Evolutionary conservation across 2,329 filamentous ascomycete species (phyloP).

Genomic region (Hirsutella rhossiliensis): DNA sequence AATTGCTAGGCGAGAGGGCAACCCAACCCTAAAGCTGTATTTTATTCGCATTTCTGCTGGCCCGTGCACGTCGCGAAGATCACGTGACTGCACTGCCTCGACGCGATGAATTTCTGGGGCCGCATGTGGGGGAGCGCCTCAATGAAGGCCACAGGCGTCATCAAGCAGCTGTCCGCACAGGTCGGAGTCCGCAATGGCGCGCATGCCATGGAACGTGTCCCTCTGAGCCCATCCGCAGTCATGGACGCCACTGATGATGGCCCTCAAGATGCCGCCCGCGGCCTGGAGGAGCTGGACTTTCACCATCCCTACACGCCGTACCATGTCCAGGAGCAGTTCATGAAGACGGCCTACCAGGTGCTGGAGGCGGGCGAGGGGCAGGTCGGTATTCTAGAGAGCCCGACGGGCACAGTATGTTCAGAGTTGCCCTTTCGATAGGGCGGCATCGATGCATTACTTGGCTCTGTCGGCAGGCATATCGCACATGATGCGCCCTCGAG

Average conservation of each 20-base stretch:
- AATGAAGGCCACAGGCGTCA: no score
- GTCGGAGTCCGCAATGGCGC: background rate
- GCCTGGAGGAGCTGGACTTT: constrained; percentile 43
- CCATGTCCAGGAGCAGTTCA: constrained; percentile 77
- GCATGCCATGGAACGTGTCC: background rate
- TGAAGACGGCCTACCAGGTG: constrained; percentile 70
- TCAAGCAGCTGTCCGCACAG: no score
- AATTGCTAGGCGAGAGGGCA: constrained; percentile 29
- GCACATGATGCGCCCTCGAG: background rate
- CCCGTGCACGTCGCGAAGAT: constrained; percentile 1
- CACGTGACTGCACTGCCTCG: constrained; percentile 17
- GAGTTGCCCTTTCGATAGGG: background rate
- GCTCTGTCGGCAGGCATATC: no score
- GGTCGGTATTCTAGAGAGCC: constrained; percentile 81
- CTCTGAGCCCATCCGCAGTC: background rate
- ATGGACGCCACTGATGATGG: constrained; percentile 1
- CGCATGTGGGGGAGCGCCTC: background rate
- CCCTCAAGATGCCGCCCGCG: constrained; percentile 8
- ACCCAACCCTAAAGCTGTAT: constrained; percentile 25
- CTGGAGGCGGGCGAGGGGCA: constrained; percentile 60
- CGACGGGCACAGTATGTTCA: constrained; percentile 59
- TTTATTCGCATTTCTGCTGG: constrained; percentile 3
- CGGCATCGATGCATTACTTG: no score
- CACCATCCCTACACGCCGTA: constrained; percentile 84
- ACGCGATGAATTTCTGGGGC: constrained; percentile 9